A percentile compares a stretch with the other conserved stretches of the same genome.
Conservation (phyloP, 352 stramenopile species). For the Pilasporangium apinafurcum region DNA sequence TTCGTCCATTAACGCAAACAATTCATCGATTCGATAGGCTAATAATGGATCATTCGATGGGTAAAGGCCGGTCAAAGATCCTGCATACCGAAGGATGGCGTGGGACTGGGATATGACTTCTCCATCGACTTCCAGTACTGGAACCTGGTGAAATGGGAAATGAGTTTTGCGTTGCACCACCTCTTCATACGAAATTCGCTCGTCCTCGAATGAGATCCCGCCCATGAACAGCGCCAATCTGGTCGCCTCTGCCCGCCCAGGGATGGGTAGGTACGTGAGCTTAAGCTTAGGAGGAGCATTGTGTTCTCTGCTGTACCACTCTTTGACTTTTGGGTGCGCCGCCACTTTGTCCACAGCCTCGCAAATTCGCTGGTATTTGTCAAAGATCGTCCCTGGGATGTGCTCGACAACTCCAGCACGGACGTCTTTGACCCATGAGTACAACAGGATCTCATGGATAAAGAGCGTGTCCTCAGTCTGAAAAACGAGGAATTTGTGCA, state of each 20-base stretch:
- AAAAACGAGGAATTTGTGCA: slow-evolving; percentile 15
- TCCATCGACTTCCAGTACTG: slow-evolving; percentile 20
- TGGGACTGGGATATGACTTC: slow-evolving; percentile 7
- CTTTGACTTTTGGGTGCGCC: slow-evolving; percentile 20
- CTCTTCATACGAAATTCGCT: slow-evolving; percentile 23
- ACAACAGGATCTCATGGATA: slow-evolving; percentile 22
- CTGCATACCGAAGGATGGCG: slow-evolving; percentile 54
- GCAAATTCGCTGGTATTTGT: slow-evolving; percentile 9
- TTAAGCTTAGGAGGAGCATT: slow-evolving; percentile 17
- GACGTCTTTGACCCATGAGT: slow-evolving; percentile 13
- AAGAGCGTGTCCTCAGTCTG: slow-evolving; percentile 8
- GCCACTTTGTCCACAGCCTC: slow-evolving; percentile 11
- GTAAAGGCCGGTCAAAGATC: slow-evolving; percentile 36
- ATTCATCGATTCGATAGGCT: slow-evolving; percentile 49
- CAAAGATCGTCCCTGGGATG: slow-evolving; percentile 19
- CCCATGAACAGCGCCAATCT: slow-evolving; percentile 51
- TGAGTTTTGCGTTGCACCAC: slow-evolving; percentile 27
- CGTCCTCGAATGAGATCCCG: slow-evolving; percentile 49
- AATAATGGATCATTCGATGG: slow-evolving; percentile 17
- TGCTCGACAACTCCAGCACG: slow-evolving; percentile 20
- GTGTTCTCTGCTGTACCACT: slow-evolving; percentile 26
- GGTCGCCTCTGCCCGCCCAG: slow-evolving; percentile 28
- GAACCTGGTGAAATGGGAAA: slow-evolving; percentile 29
- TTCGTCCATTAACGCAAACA: slow-evolving; percentile 34
- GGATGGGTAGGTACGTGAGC: slow-evolving; percentile 50